Conservation (phyloP, 2,329 filamentous ascomycete genomes). For the Knufia petricola region DNA sequence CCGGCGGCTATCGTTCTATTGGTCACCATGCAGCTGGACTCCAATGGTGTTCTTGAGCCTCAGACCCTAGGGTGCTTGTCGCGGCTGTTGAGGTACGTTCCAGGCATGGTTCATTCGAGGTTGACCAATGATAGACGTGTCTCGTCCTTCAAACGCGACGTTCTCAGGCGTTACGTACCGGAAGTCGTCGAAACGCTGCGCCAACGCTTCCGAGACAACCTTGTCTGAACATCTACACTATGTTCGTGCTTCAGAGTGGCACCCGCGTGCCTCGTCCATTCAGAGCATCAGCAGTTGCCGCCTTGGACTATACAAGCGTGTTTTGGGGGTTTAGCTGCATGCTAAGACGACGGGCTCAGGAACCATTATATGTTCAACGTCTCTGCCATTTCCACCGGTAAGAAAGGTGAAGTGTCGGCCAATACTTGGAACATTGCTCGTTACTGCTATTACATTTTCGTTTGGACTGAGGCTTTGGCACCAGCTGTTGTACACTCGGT, state of each 20-base stretch:
- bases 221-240: background rate
- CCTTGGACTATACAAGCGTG: constrained; percentile 9
- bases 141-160: background rate
- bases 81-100: constrained; percentile 7
- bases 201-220: background rate
- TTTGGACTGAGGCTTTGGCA: background rate
- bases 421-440: constrained; percentile 3
- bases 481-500: background rate
- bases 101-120: background rate
- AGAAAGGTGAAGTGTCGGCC: constrained; percentile 5
- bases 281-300: constrained; percentile 1
- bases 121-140: background rate
- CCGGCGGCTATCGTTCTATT: background rate
- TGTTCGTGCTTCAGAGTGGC: constrained; percentile 8
- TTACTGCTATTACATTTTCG: constrained; percentile 4
- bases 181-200: background rate
- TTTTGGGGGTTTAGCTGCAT: constrained; percentile 6
- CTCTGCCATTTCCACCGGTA: background rate
- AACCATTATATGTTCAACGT: constrained; percentile 2
- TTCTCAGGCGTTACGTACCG: constrained; percentile 7
- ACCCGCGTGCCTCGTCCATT: constrained; percentile 5
- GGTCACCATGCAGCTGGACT: background rate
- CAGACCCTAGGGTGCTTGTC: background rate
- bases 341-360: constrained; percentile 1
- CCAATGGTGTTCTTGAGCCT: background rate